These are phyloP conservation scores for Aphanomyces euteiches DNA, from an alignment of 352 stramenopile genomes.

Conservation along the genomic window DNA sequence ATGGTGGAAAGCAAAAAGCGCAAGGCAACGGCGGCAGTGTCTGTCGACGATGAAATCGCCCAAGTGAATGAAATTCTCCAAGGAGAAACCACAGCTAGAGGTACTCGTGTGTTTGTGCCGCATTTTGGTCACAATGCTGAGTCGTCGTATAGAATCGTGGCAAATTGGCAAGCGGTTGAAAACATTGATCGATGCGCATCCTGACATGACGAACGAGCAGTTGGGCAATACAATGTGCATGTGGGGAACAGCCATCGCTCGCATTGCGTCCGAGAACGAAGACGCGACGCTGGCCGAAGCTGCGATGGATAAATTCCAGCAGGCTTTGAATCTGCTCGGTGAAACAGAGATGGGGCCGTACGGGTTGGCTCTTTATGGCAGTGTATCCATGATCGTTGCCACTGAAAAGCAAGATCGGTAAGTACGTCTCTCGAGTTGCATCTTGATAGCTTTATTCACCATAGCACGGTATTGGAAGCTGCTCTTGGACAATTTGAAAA, in stretches of 20 bases:
- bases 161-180: conserved; percentile 83
- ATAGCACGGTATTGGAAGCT: conserved; percentile 46
- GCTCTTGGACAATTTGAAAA: conserved; percentile 44
- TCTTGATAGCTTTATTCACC: neutral
- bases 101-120: conserved; percentile 10
- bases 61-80: conserved; percentile 59
- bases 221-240: conserved; percentile 74
- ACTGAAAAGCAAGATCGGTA: conserved; percentile 54
- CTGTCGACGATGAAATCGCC: conserved; percentile 36
- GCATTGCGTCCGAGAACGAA: conserved; percentile 69
- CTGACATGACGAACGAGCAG: conserved; percentile 46
- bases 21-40: neutral
- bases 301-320: conserved; percentile 76
- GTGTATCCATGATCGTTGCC: conserved; percentile 68
- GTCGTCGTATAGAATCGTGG: conserved; percentile 58
- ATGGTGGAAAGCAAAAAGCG: conserved; percentile 23
- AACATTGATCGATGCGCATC: conserved; percentile 62
- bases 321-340: conserved; percentile 32
- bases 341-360: conserved; percentile 52
- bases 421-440: neutral
- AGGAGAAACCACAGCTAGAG: conserved; percentile 35
- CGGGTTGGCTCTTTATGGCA: conserved; percentile 74
- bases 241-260: conserved; percentile 71
- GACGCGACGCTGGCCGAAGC: conserved; percentile 66
- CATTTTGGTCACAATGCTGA: conserved; percentile 18